Evolutionary conservation across 768 basidiomycete genomes (phyloP).

Genomic region (Lactifluus hygrophoroides): DNA sequence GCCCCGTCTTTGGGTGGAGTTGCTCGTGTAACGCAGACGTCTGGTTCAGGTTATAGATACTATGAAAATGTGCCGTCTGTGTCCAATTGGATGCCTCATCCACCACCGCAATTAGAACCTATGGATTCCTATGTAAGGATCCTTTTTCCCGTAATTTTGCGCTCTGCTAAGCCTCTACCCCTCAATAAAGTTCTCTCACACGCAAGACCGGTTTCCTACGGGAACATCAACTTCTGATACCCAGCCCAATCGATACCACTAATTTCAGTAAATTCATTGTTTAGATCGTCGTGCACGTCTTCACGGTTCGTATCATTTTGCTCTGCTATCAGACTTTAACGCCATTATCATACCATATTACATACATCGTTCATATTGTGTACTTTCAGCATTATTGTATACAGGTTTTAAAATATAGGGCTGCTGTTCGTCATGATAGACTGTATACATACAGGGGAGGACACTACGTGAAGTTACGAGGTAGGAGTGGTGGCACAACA

Average conservation of each 20-base stretch:
- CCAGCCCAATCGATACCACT: conserved; percentile 45
- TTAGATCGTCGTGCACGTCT: conserved; percentile 17
- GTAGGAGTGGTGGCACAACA: background rate
- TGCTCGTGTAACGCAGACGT: conserved; percentile 32
- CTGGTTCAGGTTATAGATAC: conserved; percentile 26
- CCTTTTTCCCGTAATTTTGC: background rate
- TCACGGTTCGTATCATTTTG: conserved; percentile 11
- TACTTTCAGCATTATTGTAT: conserved; percentile 16
- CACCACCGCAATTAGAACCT: conserved; percentile 39
- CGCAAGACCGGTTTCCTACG: conserved; percentile 42
- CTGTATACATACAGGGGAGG: background rate
- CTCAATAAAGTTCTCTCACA: conserved; percentile 29
- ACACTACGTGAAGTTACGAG: background rate
- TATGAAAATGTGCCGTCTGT: conserved; percentile 32
- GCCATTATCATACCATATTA: conserved; percentile 15
- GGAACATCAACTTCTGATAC: conserved; percentile 39
- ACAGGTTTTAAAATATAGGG: conserved; percentile 12
- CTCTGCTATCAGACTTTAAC: conserved; percentile 13
- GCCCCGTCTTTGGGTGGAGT: conserved; percentile 23
- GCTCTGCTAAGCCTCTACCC: background rate
- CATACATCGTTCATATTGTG: conserved; percentile 15
- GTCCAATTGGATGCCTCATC: conserved; percentile 37
- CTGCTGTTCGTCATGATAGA: background rate
- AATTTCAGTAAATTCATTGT: conserved; percentile 31
- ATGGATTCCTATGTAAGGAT: conserved; percentile 59